Percentiles rank a stretch among this genome's conserved stretches.
phyloP scores from a whole-genome alignment of 192 early-diverging fungal species.

The Phlyctochytrium bullatum region DNA sequence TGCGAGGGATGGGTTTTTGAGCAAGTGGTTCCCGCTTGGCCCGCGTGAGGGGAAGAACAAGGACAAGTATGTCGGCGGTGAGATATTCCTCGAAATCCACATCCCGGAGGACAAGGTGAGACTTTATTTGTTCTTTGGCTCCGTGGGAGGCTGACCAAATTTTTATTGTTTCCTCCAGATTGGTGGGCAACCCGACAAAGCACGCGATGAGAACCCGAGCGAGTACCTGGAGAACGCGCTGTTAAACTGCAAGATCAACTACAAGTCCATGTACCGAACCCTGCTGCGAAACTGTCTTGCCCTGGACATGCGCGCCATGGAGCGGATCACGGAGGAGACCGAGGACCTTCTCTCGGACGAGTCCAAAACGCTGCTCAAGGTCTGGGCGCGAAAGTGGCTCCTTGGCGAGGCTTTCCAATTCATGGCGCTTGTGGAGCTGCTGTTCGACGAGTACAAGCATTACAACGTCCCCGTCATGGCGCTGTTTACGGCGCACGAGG shows the following conservation, averaged over 20 bases:
- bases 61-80: slow-evolving; percentile 60
- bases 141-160: not conserved
- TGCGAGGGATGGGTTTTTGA: slow-evolving; percentile 29
- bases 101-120: slow-evolving; percentile 34
- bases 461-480: slow-evolving; percentile 42
- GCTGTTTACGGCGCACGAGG: slow-evolving; percentile 43
- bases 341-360: slow-evolving; percentile 44
- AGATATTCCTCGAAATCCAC: slow-evolving; percentile 42
- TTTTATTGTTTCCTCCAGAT: too few species aligned
- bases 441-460: slow-evolving; percentile 48
- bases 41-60: slow-evolving; percentile 44
- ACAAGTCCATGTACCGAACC: slow-evolving; percentile 38
- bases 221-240: slow-evolving; percentile 15
- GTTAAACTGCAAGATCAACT: slow-evolving; percentile 32
- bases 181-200: not conserved
- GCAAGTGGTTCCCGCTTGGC: slow-evolving; percentile 35
- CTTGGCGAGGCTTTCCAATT: slow-evolving; percentile 47
- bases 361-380: slow-evolving; percentile 35
- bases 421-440: slow-evolving; percentile 41
- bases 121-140: not conserved
- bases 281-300: slow-evolving; percentile 41
- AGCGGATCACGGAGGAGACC: slow-evolving; percentile 36
- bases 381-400: slow-evolving; percentile 37
- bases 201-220: slow-evolving; percentile 4
- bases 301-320: slow-evolving; percentile 40